These are phyloP conservation scores for Arthrobotrys iridis DNA, from an alignment of 2,329 filamentous ascomycete species.

Conservation along the genomic window DNA sequence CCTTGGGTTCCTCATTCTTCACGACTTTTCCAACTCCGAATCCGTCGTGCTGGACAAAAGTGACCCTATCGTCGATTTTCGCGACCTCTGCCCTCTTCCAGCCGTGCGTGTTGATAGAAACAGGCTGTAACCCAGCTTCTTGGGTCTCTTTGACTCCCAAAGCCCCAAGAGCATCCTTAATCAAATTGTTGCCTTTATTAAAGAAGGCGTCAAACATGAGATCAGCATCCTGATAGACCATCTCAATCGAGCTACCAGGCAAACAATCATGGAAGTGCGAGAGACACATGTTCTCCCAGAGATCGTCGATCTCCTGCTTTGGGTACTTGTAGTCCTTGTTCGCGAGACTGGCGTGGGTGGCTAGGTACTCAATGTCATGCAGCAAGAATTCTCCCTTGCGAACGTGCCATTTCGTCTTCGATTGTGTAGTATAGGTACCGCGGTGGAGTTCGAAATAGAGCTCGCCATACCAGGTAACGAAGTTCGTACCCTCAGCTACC, in stretches of 20 bases:
- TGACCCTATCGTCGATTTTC: constrained; percentile 63
- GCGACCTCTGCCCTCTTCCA: constrained; percentile 83
- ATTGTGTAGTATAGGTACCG: constrained; percentile 95
- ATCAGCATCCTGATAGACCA: constrained; percentile 97
- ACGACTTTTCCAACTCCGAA: constrained; percentile 41
- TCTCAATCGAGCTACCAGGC: constrained; percentile 92
- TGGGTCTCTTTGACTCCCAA: constrained; percentile 71
- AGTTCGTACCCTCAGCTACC: constrained; percentile 69
- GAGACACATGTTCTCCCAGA: constrained; percentile 92
- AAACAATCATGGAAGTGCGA: constrained; percentile 99
- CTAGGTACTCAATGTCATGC: constrained; percentile 85
- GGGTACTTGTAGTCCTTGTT: constrained; percentile 83
- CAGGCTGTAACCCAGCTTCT: constrained; percentile 64
- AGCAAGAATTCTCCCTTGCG: constrained; percentile 84
- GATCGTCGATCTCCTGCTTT: constrained; percentile 89
- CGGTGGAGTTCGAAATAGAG: constrained; percentile 97
- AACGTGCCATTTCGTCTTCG: constrained; percentile 97
- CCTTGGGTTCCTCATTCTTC: constrained; percentile 61
- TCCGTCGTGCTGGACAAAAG: constrained; percentile 45
- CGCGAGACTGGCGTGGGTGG: constrained; percentile 82
- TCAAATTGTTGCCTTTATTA: constrained; percentile 75
- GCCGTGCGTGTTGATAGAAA: constrained; percentile 84
- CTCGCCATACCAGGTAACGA: constrained; percentile 97
- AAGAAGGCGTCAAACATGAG: constrained; percentile 87
- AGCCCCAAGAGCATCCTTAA: constrained; percentile 74